Base-by-base conservation (phyloP, 768 basidiomycete genomes). In the Porphyrellus cyaneotinctus region DNA sequence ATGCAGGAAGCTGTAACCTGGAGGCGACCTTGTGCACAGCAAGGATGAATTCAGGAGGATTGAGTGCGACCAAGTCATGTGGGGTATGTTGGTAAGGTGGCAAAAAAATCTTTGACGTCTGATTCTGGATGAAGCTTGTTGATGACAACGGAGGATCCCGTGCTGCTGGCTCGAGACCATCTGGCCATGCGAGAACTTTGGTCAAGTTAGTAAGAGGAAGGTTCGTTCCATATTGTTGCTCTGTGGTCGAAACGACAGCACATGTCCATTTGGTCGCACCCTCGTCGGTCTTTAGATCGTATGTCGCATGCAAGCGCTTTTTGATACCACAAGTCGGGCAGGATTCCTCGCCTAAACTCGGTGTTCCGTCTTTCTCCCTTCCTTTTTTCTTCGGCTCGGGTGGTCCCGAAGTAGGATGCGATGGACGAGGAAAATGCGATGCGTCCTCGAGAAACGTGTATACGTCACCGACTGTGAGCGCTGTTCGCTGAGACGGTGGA, bases 401-500 rank as follows among this genome's bases (percentile, higher is more conserved):
- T 18, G 47, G 17, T 11, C 44, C 57, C 14, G 44, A n/a, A 43
- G 52, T 42, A 48, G 54, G 39, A 46, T 57, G 49, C 35, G 53
- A 56, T 6, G 63, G 60, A 38, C 76, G 72, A 20, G 70, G 67
- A 56, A 75, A 76, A 30, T 65, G 64, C 15, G 69, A 68, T 58
- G 71, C 62, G 18, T 75, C 75, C 52, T 75, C 74, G 18, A 79
- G 64, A 71, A 75, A 79, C 33, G 60, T 68, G 54, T 72, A 77
- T 9, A 80, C 71, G 36, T 78, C 77, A 10, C 69, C 74, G 3
- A 70, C 66, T 6, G 70, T 72, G 18, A 78, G 63, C 10, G 57
- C 45, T 20, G 69, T 61, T 32, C 38, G 51, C 28, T 50, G 66
- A 18, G 37, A 46, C 3, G 59, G 55, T 30, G 67, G 52, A 20